A percentile compares a stretch with the other conserved stretches of the same genome.
phyloP scores from a whole-genome alignment of 208 protist genomes.

The Trypanosoma caninum region DNA sequence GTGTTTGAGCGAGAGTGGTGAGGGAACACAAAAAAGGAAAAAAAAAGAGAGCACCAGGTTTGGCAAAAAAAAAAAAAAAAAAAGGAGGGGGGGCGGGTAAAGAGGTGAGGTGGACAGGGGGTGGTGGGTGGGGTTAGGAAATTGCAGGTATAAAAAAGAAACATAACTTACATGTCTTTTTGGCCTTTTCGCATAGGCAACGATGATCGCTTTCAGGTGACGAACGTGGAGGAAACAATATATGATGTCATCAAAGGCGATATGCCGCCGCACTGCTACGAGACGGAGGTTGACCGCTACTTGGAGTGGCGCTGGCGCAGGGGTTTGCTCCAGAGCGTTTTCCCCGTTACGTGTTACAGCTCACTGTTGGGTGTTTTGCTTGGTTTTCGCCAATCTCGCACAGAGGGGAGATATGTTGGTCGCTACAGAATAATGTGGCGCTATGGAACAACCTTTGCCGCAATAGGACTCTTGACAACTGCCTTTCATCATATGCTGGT shows the following conservation, averaged over 20 bases:
- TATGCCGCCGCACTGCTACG: constrained; percentile 57
- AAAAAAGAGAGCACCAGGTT: neutral
- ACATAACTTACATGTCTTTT: constrained; percentile 36
- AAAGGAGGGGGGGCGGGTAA: neutral
- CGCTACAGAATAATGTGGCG: constrained; percentile 76
- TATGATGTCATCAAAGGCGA: constrained; percentile 69
- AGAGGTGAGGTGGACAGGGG: neutral
- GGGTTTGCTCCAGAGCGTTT: constrained; percentile 71
- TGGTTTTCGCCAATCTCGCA: constrained; percentile 69
- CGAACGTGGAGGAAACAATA: constrained; percentile 40
- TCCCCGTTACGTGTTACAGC: constrained; percentile 72
- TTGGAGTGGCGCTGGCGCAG: constrained; percentile 81
- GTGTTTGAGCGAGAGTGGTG: too few relatives aligned
- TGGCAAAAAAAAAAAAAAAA: neutral
- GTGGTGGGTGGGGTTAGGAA: neutral
- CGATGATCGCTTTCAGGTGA: constrained; percentile 75
- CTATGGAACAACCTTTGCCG: constrained; percentile 76
- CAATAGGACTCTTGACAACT: constrained; percentile 64
- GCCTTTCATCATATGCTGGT: constrained; percentile 78
- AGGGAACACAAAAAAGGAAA: constrained; percentile 4
- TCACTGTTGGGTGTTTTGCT: constrained; percentile 52
- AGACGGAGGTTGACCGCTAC: constrained; percentile 64
- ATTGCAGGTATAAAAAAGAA: neutral
- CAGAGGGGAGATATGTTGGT: constrained; percentile 75
- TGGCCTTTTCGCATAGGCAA: constrained; percentile 89